Percentiles rank a stretch among this genome's conserved stretches.
Evolutionary conservation across 2,329 filamentous ascomycete genomes (phyloP).

Genomic region (Microsporum audouinii): DNA sequence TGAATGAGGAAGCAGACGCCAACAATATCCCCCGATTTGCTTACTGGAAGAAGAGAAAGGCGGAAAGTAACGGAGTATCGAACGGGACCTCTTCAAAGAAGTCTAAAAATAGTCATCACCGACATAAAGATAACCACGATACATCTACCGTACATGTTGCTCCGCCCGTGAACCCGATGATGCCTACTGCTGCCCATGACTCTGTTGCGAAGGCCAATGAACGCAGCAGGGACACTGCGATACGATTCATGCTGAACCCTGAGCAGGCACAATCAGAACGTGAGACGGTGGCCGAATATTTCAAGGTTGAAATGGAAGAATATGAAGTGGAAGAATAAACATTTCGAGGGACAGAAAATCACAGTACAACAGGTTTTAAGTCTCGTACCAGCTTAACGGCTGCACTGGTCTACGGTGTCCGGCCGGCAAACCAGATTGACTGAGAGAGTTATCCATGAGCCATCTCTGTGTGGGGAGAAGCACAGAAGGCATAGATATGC

Average conservation of each 20-base stretch:
- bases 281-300: slow-evolving; percentile 54
- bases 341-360: not conserved
- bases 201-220: slow-evolving; percentile 35
- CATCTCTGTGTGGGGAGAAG: not conserved
- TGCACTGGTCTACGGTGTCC: not conserved
- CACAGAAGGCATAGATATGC: not conserved
- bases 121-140: slow-evolving; percentile 12
- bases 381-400: not conserved
- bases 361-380: not conserved
- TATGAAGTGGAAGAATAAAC: slow-evolving; percentile 31
- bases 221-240: slow-evolving; percentile 55
- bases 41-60: slow-evolving; percentile 34
- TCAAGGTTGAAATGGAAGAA: slow-evolving; percentile 65
- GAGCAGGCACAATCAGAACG: slow-evolving; percentile 63
- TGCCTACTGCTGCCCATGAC: slow-evolving; percentile 35
- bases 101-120: slow-evolving; percentile 11
- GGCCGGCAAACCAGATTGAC: not conserved
- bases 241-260: slow-evolving; percentile 80
- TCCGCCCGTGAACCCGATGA: slow-evolving; percentile 28
- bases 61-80: slow-evolving; percentile 12
- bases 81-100: slow-evolving; percentile 15
- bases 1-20: slow-evolving; percentile 69
- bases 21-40: slow-evolving; percentile 53
- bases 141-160: slow-evolving; percentile 20
- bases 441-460: not conserved